Evolutionary conservation across 2,329 filamentous ascomycete species (phyloP), one percentile per base, ranked within the genome.

Genomic region (Lasiodiplodia sp.): DNA sequence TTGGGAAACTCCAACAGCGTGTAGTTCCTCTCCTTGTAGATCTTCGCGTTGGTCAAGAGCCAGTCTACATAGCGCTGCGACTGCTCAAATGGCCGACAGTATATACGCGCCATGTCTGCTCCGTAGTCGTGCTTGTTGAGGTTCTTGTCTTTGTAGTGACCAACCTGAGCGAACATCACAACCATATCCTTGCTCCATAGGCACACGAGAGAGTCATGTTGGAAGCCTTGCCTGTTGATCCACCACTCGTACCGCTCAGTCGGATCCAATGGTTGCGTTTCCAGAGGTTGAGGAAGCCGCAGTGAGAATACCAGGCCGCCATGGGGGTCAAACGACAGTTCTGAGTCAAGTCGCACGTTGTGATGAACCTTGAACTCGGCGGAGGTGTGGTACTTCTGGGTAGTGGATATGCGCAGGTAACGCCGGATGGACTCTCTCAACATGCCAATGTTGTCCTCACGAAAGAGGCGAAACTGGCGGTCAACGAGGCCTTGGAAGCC

Each of bases 381-480:
- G 1, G 31, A 21, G 8, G n/a, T 14, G 21, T 58, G 55, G n/a
- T 18, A n/a, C 2, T 21, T 40, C n/a, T 7, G 6, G 2, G 18
- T 21, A 7, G 8, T 16, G 10, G 55, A 23, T 4, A 38, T 21
- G 21, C 5, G 2, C 2, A 38, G 55, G 5, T 25, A 40, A 5
- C 31, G 21, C 2, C 55, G 28, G n/a, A 25, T 12, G 0, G 55
- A 21, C 3, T 58, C 55, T 21, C 34, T 58, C n/a, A 58, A 8
- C 4, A 58, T n/a, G 8, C 55, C 55, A 4, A 58, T 3, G 0
- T 81, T 85, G 71, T 88, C 86, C 74, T 88, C 84, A 2, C 86
- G 80, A 2, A 87, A 74, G 0, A 88, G 81, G 10, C 87, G 82
- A 57, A 88, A 88, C 66, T 88, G 83, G 67, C 83, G 77, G 72